phyloP scores from a whole-genome alignment of 768 basidiomycete species.

The Tephrocybe sp. region DNA sequence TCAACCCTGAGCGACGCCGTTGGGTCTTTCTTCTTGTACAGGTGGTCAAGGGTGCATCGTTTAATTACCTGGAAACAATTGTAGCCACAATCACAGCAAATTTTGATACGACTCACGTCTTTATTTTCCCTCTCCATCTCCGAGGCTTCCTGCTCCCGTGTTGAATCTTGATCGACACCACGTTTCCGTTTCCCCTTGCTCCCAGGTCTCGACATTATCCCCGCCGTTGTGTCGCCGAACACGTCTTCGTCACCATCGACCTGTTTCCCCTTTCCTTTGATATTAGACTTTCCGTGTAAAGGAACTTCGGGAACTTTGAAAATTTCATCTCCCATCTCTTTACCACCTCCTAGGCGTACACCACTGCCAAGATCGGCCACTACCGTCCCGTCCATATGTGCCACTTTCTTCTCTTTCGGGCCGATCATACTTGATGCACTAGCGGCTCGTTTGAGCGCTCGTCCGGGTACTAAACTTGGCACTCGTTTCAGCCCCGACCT shows the following conservation, averaged over 20 bases:
- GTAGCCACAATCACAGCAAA: not conserved
- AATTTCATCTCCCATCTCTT: conserved; percentile 23
- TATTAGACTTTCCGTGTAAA: conserved; percentile 17
- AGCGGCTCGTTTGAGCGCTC: conserved; percentile 15
- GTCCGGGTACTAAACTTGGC: conserved; percentile 20
- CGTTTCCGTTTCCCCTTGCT: conserved; percentile 29
- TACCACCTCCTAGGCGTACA: conserved; percentile 27
- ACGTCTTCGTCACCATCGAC: conserved; percentile 31
- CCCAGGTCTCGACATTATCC: not conserved
- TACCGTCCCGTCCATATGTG: conserved; percentile 16
- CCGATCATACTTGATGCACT: conserved; percentile 5
- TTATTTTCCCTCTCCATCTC: conserved; percentile 59
- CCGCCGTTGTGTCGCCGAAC: conserved; percentile 26
- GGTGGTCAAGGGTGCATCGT: conserved; percentile 36
- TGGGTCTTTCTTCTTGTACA: conserved; percentile 37
- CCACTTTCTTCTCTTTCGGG: conserved; percentile 33
- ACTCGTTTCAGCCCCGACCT: conserved; percentile 28
- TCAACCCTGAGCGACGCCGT: conserved; percentile 26
- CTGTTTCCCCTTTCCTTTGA: conserved; percentile 37
- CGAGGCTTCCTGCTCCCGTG: conserved; percentile 17
- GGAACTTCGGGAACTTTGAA: conserved; percentile 56
- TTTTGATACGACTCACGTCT: conserved; percentile 36
- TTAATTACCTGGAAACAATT: conserved; percentile 38
- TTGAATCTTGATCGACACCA: conserved; percentile 17
- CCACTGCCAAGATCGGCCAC: conserved; percentile 35